A percentile compares a stretch with the other conserved stretches of the same genome.
These are phyloP conservation scores for Fusarium equiseti DNA, from an alignment of 2,329 filamentous ascomycete species.

Conservation along the genomic window DNA sequence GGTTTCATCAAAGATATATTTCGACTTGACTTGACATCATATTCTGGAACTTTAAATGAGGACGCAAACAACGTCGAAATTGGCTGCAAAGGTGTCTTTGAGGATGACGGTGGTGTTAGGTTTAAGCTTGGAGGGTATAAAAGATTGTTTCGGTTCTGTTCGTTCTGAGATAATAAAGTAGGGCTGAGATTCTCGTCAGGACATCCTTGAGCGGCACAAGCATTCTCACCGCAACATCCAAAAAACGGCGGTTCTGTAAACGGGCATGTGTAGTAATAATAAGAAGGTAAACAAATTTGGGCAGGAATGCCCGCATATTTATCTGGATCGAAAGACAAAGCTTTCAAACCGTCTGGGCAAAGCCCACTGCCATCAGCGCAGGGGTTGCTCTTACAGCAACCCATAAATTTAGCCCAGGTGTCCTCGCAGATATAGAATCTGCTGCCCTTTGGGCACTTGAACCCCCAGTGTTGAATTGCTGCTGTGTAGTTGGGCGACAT, in stretches of 20 bases:
- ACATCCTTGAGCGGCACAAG: neutral
- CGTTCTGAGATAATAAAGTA: neutral
- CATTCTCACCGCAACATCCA: neutral
- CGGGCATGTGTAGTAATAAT: no score
- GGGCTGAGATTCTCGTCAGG: neutral
- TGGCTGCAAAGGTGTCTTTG: neutral
- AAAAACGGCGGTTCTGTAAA: neutral
- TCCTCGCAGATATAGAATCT: neutral
- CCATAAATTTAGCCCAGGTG: neutral
- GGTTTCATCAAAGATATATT: neutral
- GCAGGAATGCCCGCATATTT: no score
- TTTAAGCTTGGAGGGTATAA: neutral
- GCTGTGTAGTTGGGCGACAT: neutral
- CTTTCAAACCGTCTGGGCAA: neutral
- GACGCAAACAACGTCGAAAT: rapidly evolving
- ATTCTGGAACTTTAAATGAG: neutral
- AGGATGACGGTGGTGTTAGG: rapidly evolving
- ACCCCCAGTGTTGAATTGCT: neutral
- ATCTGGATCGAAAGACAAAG: neutral
- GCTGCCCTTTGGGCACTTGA: neutral
- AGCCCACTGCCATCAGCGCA: neutral
- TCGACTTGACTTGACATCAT: neutral
- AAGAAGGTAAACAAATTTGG: neutral
- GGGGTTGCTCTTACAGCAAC: neutral
- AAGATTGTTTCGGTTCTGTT: neutral